phyloP scores from a whole-genome alignment of 2,329 filamentous ascomycete species.

The Tolypocladium ophioglossoides region DNA sequence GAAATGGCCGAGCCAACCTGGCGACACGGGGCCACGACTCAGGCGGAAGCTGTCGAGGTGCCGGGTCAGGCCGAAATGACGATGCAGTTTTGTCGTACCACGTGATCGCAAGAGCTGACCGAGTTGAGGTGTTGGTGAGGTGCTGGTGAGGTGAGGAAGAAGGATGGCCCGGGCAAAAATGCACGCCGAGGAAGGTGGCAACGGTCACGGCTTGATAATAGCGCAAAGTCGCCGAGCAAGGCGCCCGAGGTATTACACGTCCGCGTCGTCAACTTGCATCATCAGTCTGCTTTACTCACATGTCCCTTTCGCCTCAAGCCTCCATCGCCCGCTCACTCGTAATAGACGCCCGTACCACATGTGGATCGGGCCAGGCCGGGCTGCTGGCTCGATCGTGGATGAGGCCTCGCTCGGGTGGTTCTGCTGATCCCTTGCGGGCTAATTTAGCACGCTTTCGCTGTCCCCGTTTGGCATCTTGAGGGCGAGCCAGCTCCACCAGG shows the following conservation, averaged over 20 bases:
- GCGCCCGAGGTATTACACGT: neutral
- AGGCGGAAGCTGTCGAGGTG: neutral
- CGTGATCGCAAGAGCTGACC: neutral
- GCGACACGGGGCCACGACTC: neutral
- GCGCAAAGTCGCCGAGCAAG: neutral
- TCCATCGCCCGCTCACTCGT: too few species aligned
- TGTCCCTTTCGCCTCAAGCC: neutral
- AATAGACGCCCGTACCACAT: too few species aligned
- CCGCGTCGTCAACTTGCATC: neutral
- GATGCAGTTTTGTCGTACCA: neutral
- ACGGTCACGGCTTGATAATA: neutral
- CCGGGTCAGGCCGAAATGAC: neutral
- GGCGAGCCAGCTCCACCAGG: neutral
- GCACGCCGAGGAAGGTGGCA: neutral
- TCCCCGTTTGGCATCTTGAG: neutral
- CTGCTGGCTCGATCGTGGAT: neutral
- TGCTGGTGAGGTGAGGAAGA: neutral
- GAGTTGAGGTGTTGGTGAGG: neutral
- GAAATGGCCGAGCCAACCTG: neutral
- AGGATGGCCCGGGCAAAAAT: neutral
- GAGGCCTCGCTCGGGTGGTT: too few species aligned
- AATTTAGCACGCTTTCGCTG: neutral
- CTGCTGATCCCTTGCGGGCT: neutral
- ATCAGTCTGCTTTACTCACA: neutral
- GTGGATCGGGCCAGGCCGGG: too few species aligned